Percentiles rank a stretch among this genome's conserved stretches.
Evolutionary conservation across 768 basidiomycete genomes (phyloP).

Genomic region (Imleria badia): DNA sequence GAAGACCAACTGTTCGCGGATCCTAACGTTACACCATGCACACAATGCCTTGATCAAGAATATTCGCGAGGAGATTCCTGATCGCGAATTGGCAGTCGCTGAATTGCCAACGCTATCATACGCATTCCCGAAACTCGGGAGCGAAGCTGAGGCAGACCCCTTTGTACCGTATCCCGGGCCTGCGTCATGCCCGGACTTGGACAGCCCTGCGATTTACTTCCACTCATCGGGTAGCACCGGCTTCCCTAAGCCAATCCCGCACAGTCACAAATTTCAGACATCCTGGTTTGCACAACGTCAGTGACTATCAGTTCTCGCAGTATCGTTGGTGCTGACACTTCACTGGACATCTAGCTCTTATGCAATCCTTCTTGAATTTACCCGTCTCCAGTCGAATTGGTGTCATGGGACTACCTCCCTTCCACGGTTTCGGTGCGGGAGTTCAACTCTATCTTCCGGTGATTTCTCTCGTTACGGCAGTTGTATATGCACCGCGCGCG

Average conservation of each 20-base stretch:
- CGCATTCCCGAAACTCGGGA: constrained; percentile 39
- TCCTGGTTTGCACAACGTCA: constrained; percentile 35
- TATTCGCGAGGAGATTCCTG: background rate
- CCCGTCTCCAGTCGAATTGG: constrained; percentile 20
- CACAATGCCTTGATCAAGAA: constrained; percentile 11
- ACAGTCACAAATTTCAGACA: constrained; percentile 29
- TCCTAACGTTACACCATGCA: constrained; percentile 10
- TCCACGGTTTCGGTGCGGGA: constrained; percentile 37
- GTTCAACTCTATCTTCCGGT: constrained; percentile 34
- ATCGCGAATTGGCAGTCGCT: constrained; percentile 1
- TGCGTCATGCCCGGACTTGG: background rate
- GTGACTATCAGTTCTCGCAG: background rate
- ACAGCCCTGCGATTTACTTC: background rate
- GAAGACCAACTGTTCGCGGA: constrained; percentile 8
- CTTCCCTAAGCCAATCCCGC: constrained; percentile 40
- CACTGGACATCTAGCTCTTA: background rate
- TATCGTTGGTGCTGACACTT: background rate
- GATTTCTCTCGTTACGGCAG: constrained; percentile 23
- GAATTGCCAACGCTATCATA: constrained; percentile 20
- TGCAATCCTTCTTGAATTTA: background rate
- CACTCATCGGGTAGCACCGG: constrained; percentile 42
- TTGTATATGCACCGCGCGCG: constrained; percentile 34
- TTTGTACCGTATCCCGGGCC: constrained; percentile 12
- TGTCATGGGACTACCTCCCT: constrained; percentile 37
- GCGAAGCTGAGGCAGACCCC: constrained; percentile 20